phyloP scores from a whole-genome alignment of 179 eudicot species.

The Gypsophila paniculata region DNA sequence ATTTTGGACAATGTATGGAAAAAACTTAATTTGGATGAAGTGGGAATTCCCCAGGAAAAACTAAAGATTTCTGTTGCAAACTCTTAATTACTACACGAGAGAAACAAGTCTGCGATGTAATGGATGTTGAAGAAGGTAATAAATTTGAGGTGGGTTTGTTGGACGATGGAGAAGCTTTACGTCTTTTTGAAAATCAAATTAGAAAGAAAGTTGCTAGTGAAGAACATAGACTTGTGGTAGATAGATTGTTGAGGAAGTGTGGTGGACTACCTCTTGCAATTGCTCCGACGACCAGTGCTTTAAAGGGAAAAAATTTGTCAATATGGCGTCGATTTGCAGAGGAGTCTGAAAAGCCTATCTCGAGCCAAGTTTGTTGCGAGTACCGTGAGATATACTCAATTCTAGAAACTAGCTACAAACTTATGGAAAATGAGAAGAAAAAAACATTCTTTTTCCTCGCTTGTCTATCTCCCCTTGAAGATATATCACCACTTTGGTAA shows the following conservation, averaged over 20 bases:
- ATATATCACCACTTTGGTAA: neutral
- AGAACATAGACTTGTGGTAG: neutral
- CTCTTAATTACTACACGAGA: slow-evolving; percentile 16
- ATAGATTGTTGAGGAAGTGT: slow-evolving; percentile 12
- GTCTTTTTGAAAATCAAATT: neutral
- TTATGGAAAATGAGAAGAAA: slow-evolving; percentile 20
- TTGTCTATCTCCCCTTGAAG: slow-evolving; percentile 21
- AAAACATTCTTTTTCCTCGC: slow-evolving; percentile 19
- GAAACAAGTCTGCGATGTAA: slow-evolving; percentile 7
- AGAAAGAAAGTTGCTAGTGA: neutral
- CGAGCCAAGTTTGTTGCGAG: neutral
- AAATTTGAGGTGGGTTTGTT: neutral
- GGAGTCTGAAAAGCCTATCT: slow-evolving; percentile 10
- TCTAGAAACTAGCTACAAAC: slow-evolving; percentile 22
- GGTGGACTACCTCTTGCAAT: slow-evolving; percentile 23
- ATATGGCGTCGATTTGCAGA: slow-evolving; percentile 13
- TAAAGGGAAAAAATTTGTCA: slow-evolving; percentile 13
- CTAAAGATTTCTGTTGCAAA: slow-evolving; percentile 12
- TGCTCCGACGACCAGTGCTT: slow-evolving; percentile 3
- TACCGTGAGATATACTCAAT: slow-evolving; percentile 13
- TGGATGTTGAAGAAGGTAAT: slow-evolving; percentile 4
- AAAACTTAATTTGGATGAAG: slow-evolving; percentile 10
- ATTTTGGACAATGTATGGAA: slow-evolving; percentile 24
- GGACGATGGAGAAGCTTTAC: neutral
- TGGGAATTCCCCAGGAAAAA: slow-evolving; percentile 20